phyloP scores from a whole-genome alignment of 2,329 filamentous ascomycete genomes.

The Cytospora mali region DNA sequence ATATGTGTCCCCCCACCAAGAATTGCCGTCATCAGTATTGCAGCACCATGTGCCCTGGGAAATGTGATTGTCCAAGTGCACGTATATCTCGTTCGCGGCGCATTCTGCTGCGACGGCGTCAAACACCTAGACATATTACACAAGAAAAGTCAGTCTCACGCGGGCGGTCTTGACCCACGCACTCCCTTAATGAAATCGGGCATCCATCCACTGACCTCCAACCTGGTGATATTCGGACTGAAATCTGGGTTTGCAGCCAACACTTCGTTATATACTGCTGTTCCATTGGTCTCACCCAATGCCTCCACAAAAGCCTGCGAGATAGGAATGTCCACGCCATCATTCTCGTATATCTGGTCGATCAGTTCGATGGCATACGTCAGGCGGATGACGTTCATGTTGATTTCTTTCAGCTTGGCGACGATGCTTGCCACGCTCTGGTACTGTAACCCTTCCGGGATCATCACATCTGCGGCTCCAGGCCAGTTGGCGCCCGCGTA shows the following conservation, averaged over 20 bases:
- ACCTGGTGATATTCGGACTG: constrained; percentile 48
- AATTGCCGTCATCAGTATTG: constrained; percentile 48
- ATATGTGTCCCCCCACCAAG: constrained; percentile 56
- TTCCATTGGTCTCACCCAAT: constrained; percentile 51
- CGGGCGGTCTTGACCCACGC: too few species aligned
- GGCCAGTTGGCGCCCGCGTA: constrained; percentile 57
- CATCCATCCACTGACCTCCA: constrained; percentile 38
- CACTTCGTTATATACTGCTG: constrained; percentile 47
- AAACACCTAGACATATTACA: constrained; percentile 43
- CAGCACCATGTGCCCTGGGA: constrained; percentile 55
- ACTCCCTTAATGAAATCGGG: too few species aligned
- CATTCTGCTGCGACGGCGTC: constrained; percentile 58
- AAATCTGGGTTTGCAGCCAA: constrained; percentile 54
- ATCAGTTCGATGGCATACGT: constrained; percentile 61
- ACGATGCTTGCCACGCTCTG: constrained; percentile 52
- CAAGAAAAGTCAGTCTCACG: constrained; percentile 3
- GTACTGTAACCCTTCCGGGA: constrained; percentile 59
- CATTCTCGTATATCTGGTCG: constrained; percentile 48
- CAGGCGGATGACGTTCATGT: constrained; percentile 58
- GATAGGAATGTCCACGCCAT: constrained; percentile 42
- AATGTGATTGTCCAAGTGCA: constrained; percentile 55
- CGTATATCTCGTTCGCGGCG: constrained; percentile 49
- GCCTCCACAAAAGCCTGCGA: constrained; percentile 41
- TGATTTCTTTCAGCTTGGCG: constrained; percentile 51
- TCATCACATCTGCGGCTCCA: constrained; percentile 56